Evolutionary conservation across 306 rosid species (phyloP).

Genomic region (Castanospermum australe): DNA sequence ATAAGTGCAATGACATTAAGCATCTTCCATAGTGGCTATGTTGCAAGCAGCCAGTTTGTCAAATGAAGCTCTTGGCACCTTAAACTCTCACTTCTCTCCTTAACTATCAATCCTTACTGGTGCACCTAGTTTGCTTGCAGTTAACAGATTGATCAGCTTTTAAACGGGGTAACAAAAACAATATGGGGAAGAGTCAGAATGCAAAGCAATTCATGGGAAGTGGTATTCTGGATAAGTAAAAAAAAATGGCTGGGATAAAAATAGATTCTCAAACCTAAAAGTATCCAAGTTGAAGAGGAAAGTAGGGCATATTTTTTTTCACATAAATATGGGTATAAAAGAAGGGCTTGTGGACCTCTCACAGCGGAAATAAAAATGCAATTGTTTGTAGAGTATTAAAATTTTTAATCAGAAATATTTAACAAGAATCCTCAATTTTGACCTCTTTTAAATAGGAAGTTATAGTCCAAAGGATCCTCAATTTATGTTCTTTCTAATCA

Average conservation of each 20-base stretch:
- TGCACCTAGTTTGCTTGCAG: not conserved
- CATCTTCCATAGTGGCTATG: not conserved
- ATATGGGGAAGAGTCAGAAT: not conserved
- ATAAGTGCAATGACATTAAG: conserved; percentile 8
- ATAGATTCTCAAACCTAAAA: conserved; percentile 12
- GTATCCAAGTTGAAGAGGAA: not conserved
- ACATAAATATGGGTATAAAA: not conserved
- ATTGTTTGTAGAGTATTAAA: not conserved
- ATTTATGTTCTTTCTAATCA: not conserved
- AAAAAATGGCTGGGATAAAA: not conserved
- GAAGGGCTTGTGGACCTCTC: not conserved
- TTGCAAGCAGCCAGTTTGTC: conserved; percentile 2
- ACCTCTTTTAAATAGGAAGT: not conserved
- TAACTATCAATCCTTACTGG: conserved; percentile 1
- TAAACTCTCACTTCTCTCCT: not conserved
- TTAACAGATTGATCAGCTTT: conserved; percentile 1
- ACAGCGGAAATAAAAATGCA: not conserved
- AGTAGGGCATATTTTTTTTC: not conserved
- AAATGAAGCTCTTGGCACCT: conserved; percentile 17
- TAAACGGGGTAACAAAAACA: not conserved
- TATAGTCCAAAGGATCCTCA: not conserved
- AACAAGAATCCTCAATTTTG: not conserved
- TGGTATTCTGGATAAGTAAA: not conserved
- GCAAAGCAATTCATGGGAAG: conserved; percentile 8
- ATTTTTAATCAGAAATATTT: not conserved